phyloP scores from a whole-genome alignment of 495 filamentous ascomycete genomes.

The Rostrohypoxylon terebratum region DNA sequence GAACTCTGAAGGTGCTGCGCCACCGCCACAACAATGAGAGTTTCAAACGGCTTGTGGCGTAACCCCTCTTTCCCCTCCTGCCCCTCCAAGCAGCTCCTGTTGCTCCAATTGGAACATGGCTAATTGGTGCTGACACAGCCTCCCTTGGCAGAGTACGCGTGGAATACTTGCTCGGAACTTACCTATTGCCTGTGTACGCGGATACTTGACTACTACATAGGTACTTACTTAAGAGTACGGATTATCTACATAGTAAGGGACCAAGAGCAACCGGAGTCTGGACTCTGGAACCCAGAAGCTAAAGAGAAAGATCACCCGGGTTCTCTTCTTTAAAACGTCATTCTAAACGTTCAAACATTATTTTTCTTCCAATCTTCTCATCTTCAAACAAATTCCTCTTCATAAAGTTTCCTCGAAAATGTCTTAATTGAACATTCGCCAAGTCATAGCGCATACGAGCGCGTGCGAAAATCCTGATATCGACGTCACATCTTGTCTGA shows the following conservation, averaged over 20 bases:
- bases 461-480: slow-evolving; percentile 26
- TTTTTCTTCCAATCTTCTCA: neutral
- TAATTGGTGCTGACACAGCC: neutral
- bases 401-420: neutral
- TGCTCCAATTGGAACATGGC: neutral
- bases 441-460: slow-evolving; percentile 6
- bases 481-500: slow-evolving; percentile 30
- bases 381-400: neutral
- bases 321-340: neutral
- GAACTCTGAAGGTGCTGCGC: slow-evolving; percentile 4
- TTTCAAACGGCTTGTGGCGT: slow-evolving; percentile 14
- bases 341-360: neutral
- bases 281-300: neutral
- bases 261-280: neutral
- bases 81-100: neutral
- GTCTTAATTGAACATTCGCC: neutral
- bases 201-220: neutral
- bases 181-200: neutral
- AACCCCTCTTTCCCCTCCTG: neutral
- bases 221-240: too few species aligned
- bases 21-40: slow-evolving; percentile 1
- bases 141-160: slow-evolving; percentile 19
- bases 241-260: neutral
- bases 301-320: slow-evolving; percentile 4
- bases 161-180: slow-evolving; percentile 23